These are phyloP conservation scores for Gamarada debralockiae DNA, from an alignment of 495 filamentous ascomycete genomes.

Conservation along the genomic window DNA sequence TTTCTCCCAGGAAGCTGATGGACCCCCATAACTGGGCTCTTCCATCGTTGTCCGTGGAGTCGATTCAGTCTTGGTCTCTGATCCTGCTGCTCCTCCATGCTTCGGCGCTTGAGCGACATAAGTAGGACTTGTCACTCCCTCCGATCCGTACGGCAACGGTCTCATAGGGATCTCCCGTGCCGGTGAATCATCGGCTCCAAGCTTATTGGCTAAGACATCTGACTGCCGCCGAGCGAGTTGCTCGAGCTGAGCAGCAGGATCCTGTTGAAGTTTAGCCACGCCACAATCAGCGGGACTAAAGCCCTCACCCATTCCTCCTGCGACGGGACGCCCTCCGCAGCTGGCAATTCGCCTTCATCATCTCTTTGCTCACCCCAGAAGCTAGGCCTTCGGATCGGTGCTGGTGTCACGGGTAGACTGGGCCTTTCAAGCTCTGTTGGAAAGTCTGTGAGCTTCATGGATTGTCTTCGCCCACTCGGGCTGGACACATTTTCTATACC, in stretches of 20 bases:
- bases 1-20: conserved; percentile 41
- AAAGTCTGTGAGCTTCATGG: conserved; percentile 77
- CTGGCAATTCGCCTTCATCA: conserved; percentile 55
- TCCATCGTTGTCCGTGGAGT: conserved; percentile 20
- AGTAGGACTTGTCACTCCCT: conserved; percentile 39
- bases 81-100: conserved; percentile 18
- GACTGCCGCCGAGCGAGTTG: conserved; percentile 62
- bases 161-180: conserved; percentile 35
- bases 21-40: conserved; percentile 41
- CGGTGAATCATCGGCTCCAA: conserved; percentile 26
- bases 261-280: conserved; percentile 46
- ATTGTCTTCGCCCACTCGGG: conserved; percentile 34
- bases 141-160: conserved; percentile 43
- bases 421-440: conserved; percentile 79
- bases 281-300: conserved; percentile 35
- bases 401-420: conserved; percentile 87
- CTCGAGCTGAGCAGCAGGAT: conserved; percentile 66
- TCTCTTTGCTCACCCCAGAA: conserved; percentile 51
- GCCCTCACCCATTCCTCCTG: conserved; percentile 75
- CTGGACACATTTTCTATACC: conserved; percentile 26
- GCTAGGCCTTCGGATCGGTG: conserved; percentile 58
- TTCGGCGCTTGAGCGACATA: conserved; percentile 39
- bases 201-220: conserved; percentile 46
- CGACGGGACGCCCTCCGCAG: conserved; percentile 74
- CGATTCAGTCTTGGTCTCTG: conserved; percentile 1